Conservation (phyloP, 2,329 filamentous ascomycete genomes). For the Colletotrichum camelliae region DNA sequence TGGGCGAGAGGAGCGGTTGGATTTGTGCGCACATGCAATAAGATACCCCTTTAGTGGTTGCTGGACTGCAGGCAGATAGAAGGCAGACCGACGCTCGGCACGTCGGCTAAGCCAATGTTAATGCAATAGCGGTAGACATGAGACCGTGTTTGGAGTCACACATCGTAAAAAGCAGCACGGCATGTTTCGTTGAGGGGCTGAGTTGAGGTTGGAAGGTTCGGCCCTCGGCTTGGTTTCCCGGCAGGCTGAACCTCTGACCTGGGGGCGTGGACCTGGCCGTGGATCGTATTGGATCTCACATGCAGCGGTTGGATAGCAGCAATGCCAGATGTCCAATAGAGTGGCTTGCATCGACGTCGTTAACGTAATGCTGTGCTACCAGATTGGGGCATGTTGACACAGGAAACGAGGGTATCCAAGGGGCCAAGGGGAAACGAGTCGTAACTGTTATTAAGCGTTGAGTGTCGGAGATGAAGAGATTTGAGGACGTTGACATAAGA, state of each 20-base stretch:
- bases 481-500: constrained; percentile 10
- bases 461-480: not conserved
- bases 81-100: not conserved
- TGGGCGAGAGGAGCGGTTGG: not conserved
- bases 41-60: constrained; percentile 13
- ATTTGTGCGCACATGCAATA: constrained; percentile 17
- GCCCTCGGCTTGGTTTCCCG: not conserved
- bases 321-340: constrained; percentile 10
- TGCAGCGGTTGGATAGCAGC: not conserved
- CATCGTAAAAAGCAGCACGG: not conserved
- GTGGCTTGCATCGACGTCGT: constrained; percentile 6
- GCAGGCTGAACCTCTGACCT: not conserved
- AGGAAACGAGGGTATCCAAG: not conserved
- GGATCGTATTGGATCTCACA: constrained; percentile 21
- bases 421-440: not conserved
- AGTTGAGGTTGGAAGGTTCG: not conserved
- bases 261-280: not conserved
- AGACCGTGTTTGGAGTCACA: not conserved
- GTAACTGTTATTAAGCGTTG: not conserved
- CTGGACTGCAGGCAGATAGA: not conserved
- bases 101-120: constrained; percentile 8
- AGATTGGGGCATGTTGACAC: not conserved
- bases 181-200: not conserved
- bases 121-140: not conserved
- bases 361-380: constrained; percentile 14